Percentiles rank a stretch among this genome's conserved stretches.
These are phyloP conservation scores for Nitzschia putrida DNA, from an alignment of 108 stramenopile genomes.

Conservation along the genomic window DNA sequence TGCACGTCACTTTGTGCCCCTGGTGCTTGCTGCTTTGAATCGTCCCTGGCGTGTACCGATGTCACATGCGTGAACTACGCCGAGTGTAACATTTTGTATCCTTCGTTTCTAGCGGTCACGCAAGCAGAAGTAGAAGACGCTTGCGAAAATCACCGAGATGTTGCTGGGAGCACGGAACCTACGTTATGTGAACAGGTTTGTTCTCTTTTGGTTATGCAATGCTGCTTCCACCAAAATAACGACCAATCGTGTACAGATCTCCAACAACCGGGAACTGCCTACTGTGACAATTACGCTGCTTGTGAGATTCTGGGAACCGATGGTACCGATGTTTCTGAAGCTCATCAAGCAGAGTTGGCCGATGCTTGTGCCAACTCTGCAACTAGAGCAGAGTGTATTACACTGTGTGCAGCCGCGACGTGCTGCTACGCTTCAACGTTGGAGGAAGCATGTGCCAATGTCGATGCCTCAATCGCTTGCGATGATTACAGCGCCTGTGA, in stretches of 20 bases:
- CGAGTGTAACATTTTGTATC: slow-evolving; percentile 20
- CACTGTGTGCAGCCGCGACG: slow-evolving; percentile 18
- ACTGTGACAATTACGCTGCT: slow-evolving; percentile 19
- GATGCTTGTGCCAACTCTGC: background rate
- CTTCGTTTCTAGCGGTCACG: slow-evolving; percentile 2
- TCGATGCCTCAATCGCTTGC: slow-evolving; percentile 14
- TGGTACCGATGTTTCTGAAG: background rate
- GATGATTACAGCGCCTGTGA: slow-evolving; percentile 25
- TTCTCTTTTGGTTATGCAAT: slow-evolving; percentile 9
- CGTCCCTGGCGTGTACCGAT: slow-evolving; percentile 3
- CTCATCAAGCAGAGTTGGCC: slow-evolving; percentile 9
- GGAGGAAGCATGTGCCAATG: slow-evolving; percentile 13
- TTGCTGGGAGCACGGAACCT: background rate
- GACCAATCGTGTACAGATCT: slow-evolving; percentile 10
- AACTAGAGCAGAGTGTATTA: slow-evolving; percentile 9
- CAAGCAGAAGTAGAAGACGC: slow-evolving; percentile 19
- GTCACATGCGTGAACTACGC: slow-evolving; percentile 19
- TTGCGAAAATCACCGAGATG: slow-evolving; percentile 18
- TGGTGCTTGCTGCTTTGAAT: slow-evolving; percentile 30
- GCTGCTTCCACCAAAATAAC: slow-evolving; percentile 21
- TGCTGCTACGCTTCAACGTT: slow-evolving; percentile 18
- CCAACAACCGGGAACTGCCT: slow-evolving; percentile 4
- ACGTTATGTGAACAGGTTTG: slow-evolving; percentile 22
- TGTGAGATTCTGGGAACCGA: slow-evolving; percentile 11
- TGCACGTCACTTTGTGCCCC: slow-evolving; percentile 17